Evolutionary conservation across 768 basidiomycete genomes (phyloP), one percentile per base, ranked within the genome.

Genomic region (Russula dissimulans): DNA sequence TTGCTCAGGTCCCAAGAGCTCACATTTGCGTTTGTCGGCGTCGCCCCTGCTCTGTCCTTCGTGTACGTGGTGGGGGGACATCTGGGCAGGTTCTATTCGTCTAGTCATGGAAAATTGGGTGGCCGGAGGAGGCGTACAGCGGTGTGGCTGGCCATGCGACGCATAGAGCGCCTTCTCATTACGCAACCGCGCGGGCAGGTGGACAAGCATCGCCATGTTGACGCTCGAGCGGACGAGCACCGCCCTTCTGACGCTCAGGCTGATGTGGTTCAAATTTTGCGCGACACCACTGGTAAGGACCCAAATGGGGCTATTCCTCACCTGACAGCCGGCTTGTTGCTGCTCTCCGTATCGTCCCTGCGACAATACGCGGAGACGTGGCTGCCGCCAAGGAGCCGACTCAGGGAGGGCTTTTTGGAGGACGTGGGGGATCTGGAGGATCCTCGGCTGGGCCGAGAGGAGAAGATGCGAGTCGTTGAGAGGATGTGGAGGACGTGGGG

Each of bases 1-100:
- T 77, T 98, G 56, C 84, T 98, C 64, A 91, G 87, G 65, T 95
- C 91, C 1, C 94, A 97, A 73, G 91, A 95, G 69, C 77, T 97
- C 46, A 97, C 93, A 1, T 99, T 99, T 67, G 95, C 90, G 5
- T 97, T 97, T 68, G 93, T 97, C 61, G 95, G 95, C 65, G 87
- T 98, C 15, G 94, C 95, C 0, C 95, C 95, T 9, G 86, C 89
- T 0, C 73, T 97, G 51, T 81, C 86, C 4, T 75, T 98, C 38
- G 80, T 94, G 3, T 95, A 94, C 65, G 76, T 85, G 1, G 59
- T 79, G 3, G 78, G 79, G 15, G 82, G 82, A 9, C 84, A 80
- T 69, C 34, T 86, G 3, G 66, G 74, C 11, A 72, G 73, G 1
- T 58, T 88, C 1, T 82, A 81, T 74, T 72, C 80, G 1, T 73